Evolutionary conservation across 148 eudicot species (phyloP), one percentile per base, ranked within the genome.

Genomic region (Cornus suecica): DNA sequence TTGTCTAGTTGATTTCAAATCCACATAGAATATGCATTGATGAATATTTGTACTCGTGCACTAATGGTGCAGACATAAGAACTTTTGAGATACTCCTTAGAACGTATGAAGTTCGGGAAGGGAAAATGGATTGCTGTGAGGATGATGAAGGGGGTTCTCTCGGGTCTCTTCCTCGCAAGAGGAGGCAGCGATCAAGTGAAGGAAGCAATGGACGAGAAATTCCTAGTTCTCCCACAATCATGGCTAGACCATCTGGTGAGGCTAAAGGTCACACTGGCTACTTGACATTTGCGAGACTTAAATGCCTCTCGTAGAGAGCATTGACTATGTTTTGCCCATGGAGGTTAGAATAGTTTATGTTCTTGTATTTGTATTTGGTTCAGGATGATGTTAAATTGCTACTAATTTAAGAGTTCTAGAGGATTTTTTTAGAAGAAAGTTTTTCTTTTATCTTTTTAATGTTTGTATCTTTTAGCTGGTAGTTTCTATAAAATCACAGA

Each of bases 211-310:
- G 80, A 54, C 76, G 61, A 26, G 90, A 92, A 32, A 75, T 71
- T 66, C 79, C 91, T 30, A 72, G 71, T 78, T 51, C 94, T 42
- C 51, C 80, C 3, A 73, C 85, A 18, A 72, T 88, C 77, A 78
- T 89, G 89, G 96, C 88, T 61, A 90, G 87, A 80, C 94, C 94
- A 9, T 85, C 86, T 29, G 72, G 81, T 28, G 98, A 92, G 82
- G 78, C 94, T 42, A 89, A 86, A 87, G 98, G 98, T 32, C 98
- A 94, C 79, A 90, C 98, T 1, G 97, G 98, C 71, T 94, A 94
- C 70, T 77, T 94, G 81, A 92, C 98, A 42, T 94, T 94, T 85
- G 98, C 98, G 42, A 90, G 98, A 81, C 84, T 89, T 14, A 83
- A 84, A 58, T 87, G 93, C 74, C 68, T 80, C 52, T 67, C 61